phyloP scores from a whole-genome alignment of 495 filamentous ascomycete genomes.

The Glarea lozoyensis region DNA sequence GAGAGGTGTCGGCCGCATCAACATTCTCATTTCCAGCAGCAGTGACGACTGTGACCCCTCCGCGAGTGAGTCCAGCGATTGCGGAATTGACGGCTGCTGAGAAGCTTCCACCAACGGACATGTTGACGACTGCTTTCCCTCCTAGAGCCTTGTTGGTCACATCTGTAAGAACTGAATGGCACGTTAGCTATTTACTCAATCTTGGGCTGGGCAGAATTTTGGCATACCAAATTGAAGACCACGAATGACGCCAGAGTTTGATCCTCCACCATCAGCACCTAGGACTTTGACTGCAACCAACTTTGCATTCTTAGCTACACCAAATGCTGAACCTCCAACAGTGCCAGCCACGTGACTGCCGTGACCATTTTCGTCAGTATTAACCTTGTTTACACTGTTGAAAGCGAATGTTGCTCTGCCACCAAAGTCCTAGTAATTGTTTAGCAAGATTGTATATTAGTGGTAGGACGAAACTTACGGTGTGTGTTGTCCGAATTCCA shows the following conservation, averaged over 20 bases:
- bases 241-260: constrained; percentile 40
- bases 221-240: constrained; percentile 40
- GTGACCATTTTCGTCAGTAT: constrained; percentile 47
- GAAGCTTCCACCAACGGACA: constrained; percentile 45
- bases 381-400: too few relatives aligned
- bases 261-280: constrained; percentile 37
- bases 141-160: constrained; percentile 25
- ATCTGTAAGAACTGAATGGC: constrained; percentile 34
- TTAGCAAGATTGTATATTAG: too few relatives aligned
- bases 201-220: neutral
- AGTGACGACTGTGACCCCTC: constrained; percentile 42
- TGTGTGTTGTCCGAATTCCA: constrained; percentile 45
- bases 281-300: constrained; percentile 60
- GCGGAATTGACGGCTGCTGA: constrained; percentile 43
- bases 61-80: constrained; percentile 35
- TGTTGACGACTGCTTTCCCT: constrained; percentile 37
- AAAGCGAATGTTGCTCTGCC: too few relatives aligned
- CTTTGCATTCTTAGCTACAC: constrained; percentile 52
- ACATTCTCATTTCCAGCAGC: constrained; percentile 43
- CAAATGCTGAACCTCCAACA: constrained; percentile 48
- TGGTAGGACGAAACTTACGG: constrained; percentile 14
- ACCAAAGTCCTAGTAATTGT: too few relatives aligned
- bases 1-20: constrained; percentile 34
- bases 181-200: neutral
- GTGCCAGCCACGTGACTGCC: constrained; percentile 60